These are phyloP conservation scores for Neofusicoccum ribis DNA, from an alignment of 2,329 filamentous ascomycete species.

Conservation along the genomic window DNA sequence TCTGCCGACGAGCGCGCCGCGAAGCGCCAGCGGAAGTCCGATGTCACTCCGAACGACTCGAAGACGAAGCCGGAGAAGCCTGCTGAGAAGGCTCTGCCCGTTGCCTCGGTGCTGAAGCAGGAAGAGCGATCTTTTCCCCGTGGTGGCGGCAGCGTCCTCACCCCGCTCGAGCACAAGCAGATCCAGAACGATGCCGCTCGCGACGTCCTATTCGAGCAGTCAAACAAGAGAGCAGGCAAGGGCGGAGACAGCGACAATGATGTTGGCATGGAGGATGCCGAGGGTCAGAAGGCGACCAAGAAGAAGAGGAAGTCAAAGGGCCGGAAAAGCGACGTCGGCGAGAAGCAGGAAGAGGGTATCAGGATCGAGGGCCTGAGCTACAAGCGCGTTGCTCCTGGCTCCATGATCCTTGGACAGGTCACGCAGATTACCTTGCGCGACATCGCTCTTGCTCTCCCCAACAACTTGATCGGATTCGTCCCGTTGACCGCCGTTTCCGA, in stretches of 20 bases:
- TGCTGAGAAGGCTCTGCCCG: constrained; percentile 27
- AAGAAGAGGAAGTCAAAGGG: constrained; percentile 53
- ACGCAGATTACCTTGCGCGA: constrained; percentile 77
- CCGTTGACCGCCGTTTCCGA: constrained; percentile 91
- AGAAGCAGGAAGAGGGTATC: constrained; percentile 52
- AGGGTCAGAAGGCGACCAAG: constrained; percentile 52
- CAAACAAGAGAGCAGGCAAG: constrained; percentile 60
- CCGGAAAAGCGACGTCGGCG: constrained; percentile 40
- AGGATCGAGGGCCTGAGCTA: constrained; percentile 86
- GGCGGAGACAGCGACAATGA: constrained; percentile 51
- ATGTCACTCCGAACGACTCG: constrained; percentile 28
- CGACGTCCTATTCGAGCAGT: constrained; percentile 88
- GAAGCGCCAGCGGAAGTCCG: constrained; percentile 40
- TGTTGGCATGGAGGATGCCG: constrained; percentile 39
- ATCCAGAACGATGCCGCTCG: constrained; percentile 91
- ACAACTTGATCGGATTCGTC: constrained; percentile 88
- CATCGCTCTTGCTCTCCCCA: constrained; percentile 80
- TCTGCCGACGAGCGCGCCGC: constrained; percentile 32
- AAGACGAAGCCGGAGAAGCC: constrained; percentile 32
- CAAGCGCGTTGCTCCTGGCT: constrained; percentile 85
- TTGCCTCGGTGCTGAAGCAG: constrained; percentile 58
- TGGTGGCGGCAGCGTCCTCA: constrained; percentile 86
- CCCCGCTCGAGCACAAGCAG: constrained; percentile 92
- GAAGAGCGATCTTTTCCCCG: constrained; percentile 91
- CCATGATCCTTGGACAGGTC: constrained; percentile 84